Evolutionary conservation across 2,329 filamentous ascomycete genomes (phyloP).

Genomic region (Tolypocladium endophyticum): DNA sequence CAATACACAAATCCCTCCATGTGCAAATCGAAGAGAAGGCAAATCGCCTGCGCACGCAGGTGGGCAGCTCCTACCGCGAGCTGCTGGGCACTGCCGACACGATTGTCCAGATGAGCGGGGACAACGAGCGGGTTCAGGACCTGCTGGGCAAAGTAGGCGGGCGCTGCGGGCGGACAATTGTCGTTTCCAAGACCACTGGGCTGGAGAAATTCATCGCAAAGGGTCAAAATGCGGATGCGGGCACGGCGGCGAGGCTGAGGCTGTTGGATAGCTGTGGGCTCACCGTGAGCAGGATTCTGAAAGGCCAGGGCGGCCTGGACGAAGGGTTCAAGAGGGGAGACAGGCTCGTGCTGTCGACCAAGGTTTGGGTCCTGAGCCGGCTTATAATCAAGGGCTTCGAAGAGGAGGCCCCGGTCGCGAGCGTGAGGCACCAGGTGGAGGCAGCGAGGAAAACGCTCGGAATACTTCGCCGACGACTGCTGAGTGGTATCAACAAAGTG

Average conservation of each 20-base stretch:
- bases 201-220: conserved; percentile 34
- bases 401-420: conserved; percentile 27
- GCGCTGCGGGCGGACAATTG: conserved; percentile 61
- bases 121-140: conserved; percentile 65
- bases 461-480: conserved; percentile 50
- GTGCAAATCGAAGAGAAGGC: conserved; percentile 52
- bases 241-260: conserved; percentile 31
- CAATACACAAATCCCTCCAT: conserved; percentile 50
- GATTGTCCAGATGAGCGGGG: conserved; percentile 79
- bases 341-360: conserved; percentile 49
- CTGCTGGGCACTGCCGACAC: conserved; percentile 84
- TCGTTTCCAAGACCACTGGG: conserved; percentile 55
- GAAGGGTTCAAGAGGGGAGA: conserved; percentile 29
- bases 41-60: conserved; percentile 50
- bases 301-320: conserved; percentile 21
- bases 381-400: conserved; percentile 65
- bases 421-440: conserved; percentile 36
- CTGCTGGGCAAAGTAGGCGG: conserved; percentile 63
- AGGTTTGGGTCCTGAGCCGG: conserved; percentile 64
- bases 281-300: conserved; percentile 37
- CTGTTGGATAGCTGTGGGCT: conserved; percentile 42
- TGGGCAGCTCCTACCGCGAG: conserved; percentile 68
- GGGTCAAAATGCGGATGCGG: conserved; percentile 15
- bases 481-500: conserved; percentile 59
- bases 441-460: conserved; percentile 53